Percentiles rank a stretch among this genome's conserved stretches.
phyloP scores from a whole-genome alignment of 2,329 filamentous ascomycete species.

The Aspergillus intermedius region DNA sequence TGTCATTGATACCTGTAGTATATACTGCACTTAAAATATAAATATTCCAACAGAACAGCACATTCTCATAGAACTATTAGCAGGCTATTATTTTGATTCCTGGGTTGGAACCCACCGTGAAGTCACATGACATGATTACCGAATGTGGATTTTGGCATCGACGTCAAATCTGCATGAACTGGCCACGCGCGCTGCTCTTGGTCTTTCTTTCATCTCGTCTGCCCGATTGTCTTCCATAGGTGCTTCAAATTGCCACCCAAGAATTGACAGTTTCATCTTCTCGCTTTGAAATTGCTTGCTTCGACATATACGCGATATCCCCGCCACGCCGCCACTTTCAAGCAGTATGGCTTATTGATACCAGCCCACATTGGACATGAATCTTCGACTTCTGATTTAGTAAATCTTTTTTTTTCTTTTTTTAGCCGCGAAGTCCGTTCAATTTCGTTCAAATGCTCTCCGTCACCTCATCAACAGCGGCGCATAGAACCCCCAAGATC shows the following conservation, averaged over 20 bases:
- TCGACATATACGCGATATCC: not conserved
- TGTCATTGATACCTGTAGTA: too few relatives aligned
- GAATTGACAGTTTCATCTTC: not conserved
- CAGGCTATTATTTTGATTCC: too few relatives aligned
- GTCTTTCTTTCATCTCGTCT: not conserved
- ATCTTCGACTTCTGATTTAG: too few relatives aligned
- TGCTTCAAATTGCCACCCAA: not conserved
- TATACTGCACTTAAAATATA: too few relatives aligned
- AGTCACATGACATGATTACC: constrained; percentile 4
- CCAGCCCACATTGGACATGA: not conserved
- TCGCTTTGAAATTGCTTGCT: not conserved
- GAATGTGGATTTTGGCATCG: not conserved
- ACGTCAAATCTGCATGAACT: not conserved
- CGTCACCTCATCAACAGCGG: not conserved
- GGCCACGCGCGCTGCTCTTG: not conserved
- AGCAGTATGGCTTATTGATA: not conserved
- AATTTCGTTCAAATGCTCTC: not conserved
- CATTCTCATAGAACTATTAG: too few relatives aligned
- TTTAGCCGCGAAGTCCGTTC: not conserved
- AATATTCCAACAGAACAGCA: too few relatives aligned
- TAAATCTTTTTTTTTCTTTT: not conserved
- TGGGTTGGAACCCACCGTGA: too few relatives aligned
- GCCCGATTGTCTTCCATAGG: not conserved
- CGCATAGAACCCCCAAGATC: too few relatives aligned
- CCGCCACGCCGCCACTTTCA: not conserved